Base-by-base conservation (phyloP, 116 monocot genomes). In the Dioscorea cayenensis region DNA sequence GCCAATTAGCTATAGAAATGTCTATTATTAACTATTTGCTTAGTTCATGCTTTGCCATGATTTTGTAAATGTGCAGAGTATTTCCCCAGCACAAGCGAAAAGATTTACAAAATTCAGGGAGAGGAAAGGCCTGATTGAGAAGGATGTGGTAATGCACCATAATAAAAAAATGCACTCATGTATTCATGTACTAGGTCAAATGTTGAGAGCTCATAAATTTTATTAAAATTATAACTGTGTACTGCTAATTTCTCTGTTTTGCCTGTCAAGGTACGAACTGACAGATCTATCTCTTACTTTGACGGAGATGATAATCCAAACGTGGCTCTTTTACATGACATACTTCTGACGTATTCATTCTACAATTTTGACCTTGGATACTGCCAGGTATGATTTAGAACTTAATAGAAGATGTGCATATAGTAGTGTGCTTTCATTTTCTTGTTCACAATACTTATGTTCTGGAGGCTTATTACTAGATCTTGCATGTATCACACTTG, bases 311-410 rank as follows among this genome's bases (percentile, higher is more conserved):
- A 97, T 60, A 97, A 97, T 86, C 84, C 76, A 75, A 86, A 90
- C 78, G 84, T 97, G 17, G 63, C 70, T 50, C 63, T 84, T 75
- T 81, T 96, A 49, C 96, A 81, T 78, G 90, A 96, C 67, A 86
- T 96, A 81, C 85, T 96, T 11, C 74, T 96, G 73, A 96, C 96
- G 23, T 96, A 92, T 72, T 96, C 96, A 8, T 96, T 96, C 78
- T 96, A 92, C 80, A 96, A 96, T 79, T 96, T 96, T 82, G 96
- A 96, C 72, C 90, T 96, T 74, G 96, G 96, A 59, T 96, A 96
- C 73, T 96, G 96, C 66, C 96, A 96, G 86, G 96, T 96, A 79
- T 80, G 19, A 16, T 28, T 5, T 25, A 63, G 0, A 9, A 63
- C 28, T 63, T 63, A 20, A 63, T 22, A 28, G 43, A 7, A 43